phyloP scores from a whole-genome alignment of 768 basidiomycete genomes.

The Psilocybe cyanescens region DNA sequence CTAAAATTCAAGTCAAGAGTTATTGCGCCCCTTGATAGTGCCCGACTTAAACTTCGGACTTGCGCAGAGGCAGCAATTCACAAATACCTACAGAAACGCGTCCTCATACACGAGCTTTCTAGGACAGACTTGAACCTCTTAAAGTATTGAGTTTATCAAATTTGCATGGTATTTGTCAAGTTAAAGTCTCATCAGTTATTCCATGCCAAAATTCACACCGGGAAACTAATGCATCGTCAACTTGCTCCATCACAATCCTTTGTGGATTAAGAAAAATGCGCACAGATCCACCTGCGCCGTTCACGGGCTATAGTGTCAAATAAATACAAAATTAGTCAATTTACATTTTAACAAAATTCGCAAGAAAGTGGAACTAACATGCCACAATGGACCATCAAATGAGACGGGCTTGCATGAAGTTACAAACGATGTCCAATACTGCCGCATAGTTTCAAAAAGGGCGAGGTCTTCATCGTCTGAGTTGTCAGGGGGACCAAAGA shows the following conservation, averaged over 20 bases:
- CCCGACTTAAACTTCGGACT: too few relatives aligned
- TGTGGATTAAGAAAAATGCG: conserved; percentile 21
- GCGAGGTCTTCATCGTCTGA: conserved; percentile 29
- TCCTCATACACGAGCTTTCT: too few relatives aligned
- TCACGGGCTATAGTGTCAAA: conserved; percentile 13
- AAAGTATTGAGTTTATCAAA: neutral
- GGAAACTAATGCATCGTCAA: conserved; percentile 5
- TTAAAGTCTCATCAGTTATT: conserved; percentile 17
- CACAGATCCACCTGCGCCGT: neutral
- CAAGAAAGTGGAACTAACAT: conserved; percentile 23
- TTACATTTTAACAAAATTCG: neutral
- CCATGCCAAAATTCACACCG: conserved; percentile 24
- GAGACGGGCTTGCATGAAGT: conserved; percentile 34
- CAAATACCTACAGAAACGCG: too few relatives aligned
- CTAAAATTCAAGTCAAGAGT: too few relatives aligned
- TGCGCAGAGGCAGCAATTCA: too few relatives aligned
- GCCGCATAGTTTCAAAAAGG: conserved; percentile 40
- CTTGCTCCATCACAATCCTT: conserved; percentile 9
- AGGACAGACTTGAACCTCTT: too few relatives aligned
- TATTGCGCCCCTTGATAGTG: too few relatives aligned
- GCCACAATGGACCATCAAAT: conserved; percentile 26
- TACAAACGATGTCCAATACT: conserved; percentile 45
- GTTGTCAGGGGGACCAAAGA: conserved; percentile 32
- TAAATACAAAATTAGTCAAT: neutral
- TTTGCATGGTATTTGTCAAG: conserved; percentile 5